phyloP scores from a whole-genome alignment of 2,329 filamentous ascomycete genomes.

The Fusarium sp. region DNA sequence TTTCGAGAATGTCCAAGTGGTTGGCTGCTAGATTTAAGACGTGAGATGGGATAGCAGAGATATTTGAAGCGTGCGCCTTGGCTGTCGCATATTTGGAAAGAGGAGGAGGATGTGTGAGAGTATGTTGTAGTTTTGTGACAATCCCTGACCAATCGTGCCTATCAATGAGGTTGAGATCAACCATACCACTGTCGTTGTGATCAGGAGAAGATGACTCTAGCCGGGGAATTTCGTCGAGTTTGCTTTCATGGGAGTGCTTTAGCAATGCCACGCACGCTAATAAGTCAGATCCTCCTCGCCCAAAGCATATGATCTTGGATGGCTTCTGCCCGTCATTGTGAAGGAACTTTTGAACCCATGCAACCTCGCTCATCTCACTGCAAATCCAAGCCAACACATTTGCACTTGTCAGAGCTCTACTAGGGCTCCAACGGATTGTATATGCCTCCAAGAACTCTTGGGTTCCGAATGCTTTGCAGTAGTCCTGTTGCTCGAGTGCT shows the following conservation, averaged over 20 bases:
- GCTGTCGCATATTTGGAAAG: constrained; percentile 13
- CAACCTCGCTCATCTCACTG: not conserved
- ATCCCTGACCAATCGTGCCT: not conserved
- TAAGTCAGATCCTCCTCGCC: not conserved
- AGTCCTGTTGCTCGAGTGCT: constrained; percentile 9
- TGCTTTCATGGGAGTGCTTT: not conserved
- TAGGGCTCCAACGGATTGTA: constrained; percentile 6
- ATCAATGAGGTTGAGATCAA: constrained; percentile 4
- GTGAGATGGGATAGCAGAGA: not conserved
- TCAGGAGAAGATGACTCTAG: not conserved
- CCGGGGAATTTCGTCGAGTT: not conserved
- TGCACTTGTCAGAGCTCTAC: not conserved
- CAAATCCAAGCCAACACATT: constrained; percentile 13
- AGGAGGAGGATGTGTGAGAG: not conserved
- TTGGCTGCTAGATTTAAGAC: not conserved
- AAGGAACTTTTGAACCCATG: not conserved
- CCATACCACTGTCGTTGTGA: not conserved
- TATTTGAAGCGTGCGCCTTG: constrained; percentile 5
- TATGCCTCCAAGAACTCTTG: constrained; percentile 3
- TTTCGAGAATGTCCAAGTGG: not conserved
- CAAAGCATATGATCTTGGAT: not conserved
- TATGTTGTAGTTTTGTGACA: not conserved
- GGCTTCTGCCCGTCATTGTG: not conserved
- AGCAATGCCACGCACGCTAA: not conserved
- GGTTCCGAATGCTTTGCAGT: not conserved